Base-by-base conservation (phyloP, 2,329 filamentous ascomycete species). In the Aspergillus persii region DNA sequence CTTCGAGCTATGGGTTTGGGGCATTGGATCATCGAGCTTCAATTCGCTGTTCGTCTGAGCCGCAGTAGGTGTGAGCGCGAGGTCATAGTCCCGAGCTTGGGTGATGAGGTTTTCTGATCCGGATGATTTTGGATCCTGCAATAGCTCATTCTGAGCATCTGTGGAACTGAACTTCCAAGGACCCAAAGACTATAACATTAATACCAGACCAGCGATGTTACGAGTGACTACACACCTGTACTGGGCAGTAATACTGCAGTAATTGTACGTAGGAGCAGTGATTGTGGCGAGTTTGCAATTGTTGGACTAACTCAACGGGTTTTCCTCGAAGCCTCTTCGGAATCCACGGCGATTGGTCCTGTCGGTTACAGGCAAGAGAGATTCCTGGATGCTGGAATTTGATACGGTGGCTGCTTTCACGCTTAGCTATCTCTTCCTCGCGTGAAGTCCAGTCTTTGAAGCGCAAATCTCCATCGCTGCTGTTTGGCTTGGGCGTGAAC, bases 361-460 rank as follows among this genome's bases (percentile, higher is more conserved):
- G 15, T 53, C 58, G 53, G 54, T 41, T 54, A 46, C 44, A 53
- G 33, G 33, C 15, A 53, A 53, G 49, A 27, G 6, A 9, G 18
- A 4, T 15, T 9, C 5, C 7, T 50, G n/a, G 18, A 26, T 26
- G 9, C 41, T 46, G 41, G 8, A 15, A 12, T n/a, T 26, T 23
- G 8, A 7, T 15, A 6, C 54, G 53, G 59, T 65, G 64, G 39
- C 61, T 26, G 12, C 68, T 54, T 41, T 68, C 61, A 1, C 63
- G 53, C 15, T 61, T 61, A 30, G 69, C 66, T 59, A 97, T 94
- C 69, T 98, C 94, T 9, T 90, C 84, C 69, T 98, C 94, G 18
- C 94, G 87, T 9, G 92, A 73, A 0, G 89, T 93, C 71, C 96
- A 96, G 73, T 96, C 92, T 69, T 91, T 90, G 69, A 94, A 88